A percentile compares a stretch with the other conserved stretches of the same genome.
Conservation (phyloP, 345 rosid genomes). For the Syzygium oleosum region DNA sequence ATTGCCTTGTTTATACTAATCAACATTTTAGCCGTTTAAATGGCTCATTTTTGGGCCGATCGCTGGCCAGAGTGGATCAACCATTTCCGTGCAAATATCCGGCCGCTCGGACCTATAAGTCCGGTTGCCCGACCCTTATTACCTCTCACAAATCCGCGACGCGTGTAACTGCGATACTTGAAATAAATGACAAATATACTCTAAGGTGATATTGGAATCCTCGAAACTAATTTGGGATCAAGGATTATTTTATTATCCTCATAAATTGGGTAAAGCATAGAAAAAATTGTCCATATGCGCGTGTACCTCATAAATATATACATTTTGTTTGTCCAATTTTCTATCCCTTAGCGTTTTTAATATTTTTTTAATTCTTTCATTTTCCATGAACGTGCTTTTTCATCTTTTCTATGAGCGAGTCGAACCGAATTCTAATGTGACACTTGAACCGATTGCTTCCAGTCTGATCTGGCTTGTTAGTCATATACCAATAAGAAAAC, state of each 20-base stretch:
- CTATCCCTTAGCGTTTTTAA: too few species aligned
- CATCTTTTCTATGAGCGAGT: not conserved
- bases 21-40: too few species aligned
- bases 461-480: not conserved
- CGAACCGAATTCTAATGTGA: not conserved
- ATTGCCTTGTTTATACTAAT: not conserved
- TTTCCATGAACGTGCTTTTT: not conserved
- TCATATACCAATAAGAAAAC: not conserved
- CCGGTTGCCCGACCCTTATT: not conserved
- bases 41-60: too few species aligned
- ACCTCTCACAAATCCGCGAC: not conserved
- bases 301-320: not conserved
- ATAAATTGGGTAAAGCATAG: not conserved
- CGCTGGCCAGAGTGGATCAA: not conserved
- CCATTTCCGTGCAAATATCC: accelerated
- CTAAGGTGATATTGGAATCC: not conserved
- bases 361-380: too few species aligned
- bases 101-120: not conserved
- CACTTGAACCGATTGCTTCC: not conserved
- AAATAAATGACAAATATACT: not conserved
- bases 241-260: not conserved
- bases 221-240: not conserved
- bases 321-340: not conserved
- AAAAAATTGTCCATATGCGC: not conserved
- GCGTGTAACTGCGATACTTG: not conserved